Base-by-base conservation (phyloP, 2,329 filamentous ascomycete genomes). In the Xylariaceae sp. region DNA sequence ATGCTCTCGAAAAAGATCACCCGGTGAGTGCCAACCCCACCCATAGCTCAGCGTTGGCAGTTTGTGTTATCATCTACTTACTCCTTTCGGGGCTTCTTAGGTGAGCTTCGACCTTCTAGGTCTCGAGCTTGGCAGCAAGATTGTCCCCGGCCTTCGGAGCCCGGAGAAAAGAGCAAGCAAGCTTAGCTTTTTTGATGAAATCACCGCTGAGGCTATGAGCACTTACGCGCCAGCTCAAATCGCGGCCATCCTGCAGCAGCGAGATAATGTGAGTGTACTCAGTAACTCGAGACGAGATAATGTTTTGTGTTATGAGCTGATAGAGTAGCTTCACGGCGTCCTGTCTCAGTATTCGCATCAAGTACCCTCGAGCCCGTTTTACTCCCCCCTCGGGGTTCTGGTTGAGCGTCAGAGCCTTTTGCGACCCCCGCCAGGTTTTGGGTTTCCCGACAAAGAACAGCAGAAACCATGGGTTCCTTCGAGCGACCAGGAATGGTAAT, bases 191-290 rank as follows among this genome's bases (percentile, higher is more conserved):
- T 63, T 80, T 32, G 59, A 65, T 9, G 76, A 80, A 58, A 65
- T 75, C 43, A 68, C 66, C 14, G 54, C 59, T n/a, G 61, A 72
- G 22, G 63, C 75, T 51, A 59, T 78, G 55, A 58, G 62, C 17
- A 62, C 58, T 2, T 83, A 83, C 52, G 68, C 68, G 1, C 71
- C 72, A 1, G 63, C 68, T 5, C 77, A 83, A 56, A 55, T 83
- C 2, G 63, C 63, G 14, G 68, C 50, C 2, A 69, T 83, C 18
- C 60, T 81, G n/a, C 57, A 65, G 33, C 80, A 83, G 58, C 71
- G 77, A 43, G 69, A 75, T 51, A 61, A 76, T 40, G 79, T 79
- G 63, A 53, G 70, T 60, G 14, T 19, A 41, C 18, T 12, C 5
- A 6, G 14, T 17, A 41, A 3, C 12, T 12, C 19, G 19, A 41